phyloP scores from a whole-genome alignment of 805 yeast genomes.

The Saccharomycopsis sp. region DNA sequence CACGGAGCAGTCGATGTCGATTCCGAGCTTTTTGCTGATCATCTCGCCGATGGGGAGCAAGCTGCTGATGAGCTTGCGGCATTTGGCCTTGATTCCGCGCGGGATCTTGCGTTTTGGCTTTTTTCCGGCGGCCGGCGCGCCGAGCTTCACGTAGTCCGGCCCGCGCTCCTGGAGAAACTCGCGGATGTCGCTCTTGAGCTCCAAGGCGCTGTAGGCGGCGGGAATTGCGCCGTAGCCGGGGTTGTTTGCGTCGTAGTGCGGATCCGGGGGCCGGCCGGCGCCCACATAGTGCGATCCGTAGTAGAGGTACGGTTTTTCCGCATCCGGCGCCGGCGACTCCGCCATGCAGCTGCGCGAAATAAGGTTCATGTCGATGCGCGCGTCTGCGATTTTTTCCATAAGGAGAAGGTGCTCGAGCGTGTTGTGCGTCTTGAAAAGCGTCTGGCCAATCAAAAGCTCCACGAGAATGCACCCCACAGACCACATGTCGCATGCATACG shows the following conservation, averaged over 20 bases:
- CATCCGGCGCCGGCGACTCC: not conserved
- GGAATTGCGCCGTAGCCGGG: constrained; percentile 16
- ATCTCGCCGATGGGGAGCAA: constrained; percentile 16
- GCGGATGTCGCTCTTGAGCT: not conserved
- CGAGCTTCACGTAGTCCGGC: not conserved
- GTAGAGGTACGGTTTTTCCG: constrained; percentile 9
- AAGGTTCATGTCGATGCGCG: constrained; percentile 37
- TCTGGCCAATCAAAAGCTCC: constrained; percentile 90
- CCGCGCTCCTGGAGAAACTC: not conserved
- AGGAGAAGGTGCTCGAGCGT: constrained; percentile 90
- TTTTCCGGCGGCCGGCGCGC: not conserved
- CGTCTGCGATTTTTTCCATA: constrained; percentile 77
- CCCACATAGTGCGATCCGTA: constrained; percentile 15
- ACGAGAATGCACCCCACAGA: constrained; percentile 89
- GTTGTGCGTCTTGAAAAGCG: constrained; percentile 90
- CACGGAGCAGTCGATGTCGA: constrained; percentile 12
- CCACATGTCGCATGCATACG: constrained; percentile 96
- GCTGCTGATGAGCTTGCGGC: constrained; percentile 3
- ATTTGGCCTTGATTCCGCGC: constrained; percentile 3
- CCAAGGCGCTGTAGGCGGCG: not conserved
- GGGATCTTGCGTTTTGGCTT: constrained; percentile 16
- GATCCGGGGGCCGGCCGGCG: not conserved
- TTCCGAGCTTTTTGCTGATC: constrained; percentile 16
- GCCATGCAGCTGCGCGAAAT: constrained; percentile 27
- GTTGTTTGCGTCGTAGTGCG: not conserved